A percentile compares a stretch with the other conserved stretches of the same genome.
phyloP scores from a whole-genome alignment of 2,329 filamentous ascomycete species.

The Colletotrichum euphorbiae region DNA sequence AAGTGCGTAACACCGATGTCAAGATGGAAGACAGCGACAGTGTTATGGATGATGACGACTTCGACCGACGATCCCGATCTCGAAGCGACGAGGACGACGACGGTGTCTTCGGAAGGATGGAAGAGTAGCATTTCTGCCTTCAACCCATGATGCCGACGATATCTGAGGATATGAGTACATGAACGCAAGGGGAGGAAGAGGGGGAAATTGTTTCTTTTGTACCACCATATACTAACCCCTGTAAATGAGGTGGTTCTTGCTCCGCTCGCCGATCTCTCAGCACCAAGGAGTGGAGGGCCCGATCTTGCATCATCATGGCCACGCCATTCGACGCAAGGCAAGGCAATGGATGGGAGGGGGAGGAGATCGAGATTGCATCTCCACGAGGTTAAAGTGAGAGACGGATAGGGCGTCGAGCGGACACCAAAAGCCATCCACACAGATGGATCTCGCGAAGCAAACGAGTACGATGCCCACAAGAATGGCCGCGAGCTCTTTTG shows the following conservation, averaged over 20 bases:
- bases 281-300: constrained; percentile 74
- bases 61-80: constrained; percentile 69
- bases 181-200: constrained; percentile 42
- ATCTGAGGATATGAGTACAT: constrained; percentile 40
- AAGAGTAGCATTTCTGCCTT: constrained; percentile 69
- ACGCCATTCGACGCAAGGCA: constrained; percentile 27
- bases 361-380: constrained; percentile 54
- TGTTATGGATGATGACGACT: constrained; percentile 74
- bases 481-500: constrained; percentile 36
- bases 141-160: constrained; percentile 36
- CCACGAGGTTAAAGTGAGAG: constrained; percentile 80
- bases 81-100: constrained; percentile 92
- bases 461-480: constrained; percentile 32
- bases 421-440: constrained; percentile 53
- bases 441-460: constrained; percentile 43
- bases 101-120: constrained; percentile 96
- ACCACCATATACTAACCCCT: constrained; percentile 55
- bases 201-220: constrained; percentile 61
- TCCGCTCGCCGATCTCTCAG: constrained; percentile 72
- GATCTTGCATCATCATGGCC: constrained; percentile 43
- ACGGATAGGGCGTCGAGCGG: constrained; percentile 73
- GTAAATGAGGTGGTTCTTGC: constrained; percentile 67
- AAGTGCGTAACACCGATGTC: constrained; percentile 67
- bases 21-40: constrained; percentile 77
- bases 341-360: constrained; percentile 25